Evolutionary conservation across 2,329 filamentous ascomycete genomes (phyloP).

Genomic region (Leptographium lundbergii): DNA sequence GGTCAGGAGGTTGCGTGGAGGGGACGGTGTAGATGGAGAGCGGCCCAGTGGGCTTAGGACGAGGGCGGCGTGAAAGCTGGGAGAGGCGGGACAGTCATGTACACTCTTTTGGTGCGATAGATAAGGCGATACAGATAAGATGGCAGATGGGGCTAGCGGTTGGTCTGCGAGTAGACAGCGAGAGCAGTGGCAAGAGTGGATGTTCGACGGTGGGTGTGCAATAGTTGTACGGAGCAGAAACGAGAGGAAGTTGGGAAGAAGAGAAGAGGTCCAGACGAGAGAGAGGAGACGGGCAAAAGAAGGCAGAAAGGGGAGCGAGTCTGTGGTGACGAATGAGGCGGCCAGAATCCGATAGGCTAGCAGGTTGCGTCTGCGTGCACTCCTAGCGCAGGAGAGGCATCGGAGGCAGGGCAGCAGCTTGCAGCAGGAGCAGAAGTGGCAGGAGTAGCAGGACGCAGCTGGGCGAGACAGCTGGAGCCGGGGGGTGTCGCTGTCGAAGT

Average conservation of each 20-base stretch:
- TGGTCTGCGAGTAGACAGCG: not conserved
- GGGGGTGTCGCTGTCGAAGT: not conserved
- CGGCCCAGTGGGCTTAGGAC: constrained; percentile 8
- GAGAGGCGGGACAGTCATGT: constrained; percentile 5
- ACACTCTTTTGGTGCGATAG: constrained; percentile 4
- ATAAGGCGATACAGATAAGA: constrained; percentile 11
- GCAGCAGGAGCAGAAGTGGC: no score
- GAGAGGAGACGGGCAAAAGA: not conserved
- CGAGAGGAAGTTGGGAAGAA: not conserved
- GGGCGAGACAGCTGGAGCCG: not conserved
- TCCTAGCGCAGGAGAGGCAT: not conserved
- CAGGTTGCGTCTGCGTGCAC: not conserved
- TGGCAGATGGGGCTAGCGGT: not conserved
- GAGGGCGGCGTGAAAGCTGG: constrained; percentile 5
- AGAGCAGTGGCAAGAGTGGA: not conserved
- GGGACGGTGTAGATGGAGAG: not conserved
- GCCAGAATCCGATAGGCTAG: constrained; percentile 12
- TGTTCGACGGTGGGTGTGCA: not conserved
- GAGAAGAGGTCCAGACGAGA: not conserved
- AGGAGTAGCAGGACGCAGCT: not conserved
- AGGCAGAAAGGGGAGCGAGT: not conserved
- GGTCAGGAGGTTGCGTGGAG: not conserved
- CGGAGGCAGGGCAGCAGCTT: not conserved
- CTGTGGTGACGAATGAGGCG: constrained; percentile 9
- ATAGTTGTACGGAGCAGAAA: not conserved